These are phyloP conservation scores for Lipomyces spencermartinsiae DNA, from an alignment of 805 yeast genomes.

Conservation along the genomic window DNA sequence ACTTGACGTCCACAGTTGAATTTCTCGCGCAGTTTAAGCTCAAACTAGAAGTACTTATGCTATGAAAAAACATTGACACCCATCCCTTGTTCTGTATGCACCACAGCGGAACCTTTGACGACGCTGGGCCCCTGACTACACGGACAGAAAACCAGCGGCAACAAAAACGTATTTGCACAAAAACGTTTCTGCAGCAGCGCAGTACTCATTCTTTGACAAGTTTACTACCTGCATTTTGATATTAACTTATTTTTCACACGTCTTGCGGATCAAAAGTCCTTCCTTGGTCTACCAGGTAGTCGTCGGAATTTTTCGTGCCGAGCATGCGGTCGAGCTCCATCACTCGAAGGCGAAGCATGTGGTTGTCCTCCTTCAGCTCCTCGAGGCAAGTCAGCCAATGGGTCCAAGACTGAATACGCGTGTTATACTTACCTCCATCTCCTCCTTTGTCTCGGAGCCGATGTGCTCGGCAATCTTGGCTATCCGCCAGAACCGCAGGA, in stretches of 20 bases:
- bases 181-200: too few relatives aligned
- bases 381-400: background rate
- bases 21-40: too few relatives aligned
- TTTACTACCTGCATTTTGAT: too few relatives aligned
- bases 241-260: background rate
- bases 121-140: too few relatives aligned
- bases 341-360: background rate
- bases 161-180: too few relatives aligned
- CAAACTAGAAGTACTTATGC: too few relatives aligned
- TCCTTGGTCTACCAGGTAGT: background rate
- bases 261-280: background rate
- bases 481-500: conserved; percentile 11
- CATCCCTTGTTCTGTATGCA: too few relatives aligned
- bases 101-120: too few relatives aligned
- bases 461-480: conserved; percentile 1
- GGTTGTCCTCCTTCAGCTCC: conserved; percentile 8
- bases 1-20: too few relatives aligned
- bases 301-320: background rate
- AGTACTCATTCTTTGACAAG: too few relatives aligned
- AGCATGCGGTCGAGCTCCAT: conserved; percentile 1
- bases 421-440: background rate
- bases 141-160: too few relatives aligned
- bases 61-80: too few relatives aligned
- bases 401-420: background rate
- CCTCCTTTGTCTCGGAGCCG: conserved; percentile 4